Conservation (phyloP, 2,329 filamentous ascomycete genomes). For the Arthrobotrys sphaeroides region DNA sequence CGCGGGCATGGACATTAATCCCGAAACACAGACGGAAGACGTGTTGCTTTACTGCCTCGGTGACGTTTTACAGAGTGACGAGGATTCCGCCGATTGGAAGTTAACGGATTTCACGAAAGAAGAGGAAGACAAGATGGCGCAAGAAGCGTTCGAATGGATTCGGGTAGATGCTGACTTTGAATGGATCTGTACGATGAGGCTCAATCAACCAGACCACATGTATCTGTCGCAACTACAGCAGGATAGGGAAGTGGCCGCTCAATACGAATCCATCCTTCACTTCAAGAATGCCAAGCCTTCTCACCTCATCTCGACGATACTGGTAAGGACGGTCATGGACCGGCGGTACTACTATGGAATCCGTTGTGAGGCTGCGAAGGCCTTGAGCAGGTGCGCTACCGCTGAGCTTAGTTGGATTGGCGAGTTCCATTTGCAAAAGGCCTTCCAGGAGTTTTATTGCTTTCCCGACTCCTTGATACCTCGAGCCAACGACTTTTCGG, state of each 20-base stretch:
- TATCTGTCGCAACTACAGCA: conserved; percentile 97
- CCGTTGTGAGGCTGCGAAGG: conserved; percentile 81
- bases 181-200: conserved; percentile 87
- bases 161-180: conserved; percentile 98
- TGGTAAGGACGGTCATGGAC: conserved; percentile 89
- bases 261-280: conserved; percentile 76
- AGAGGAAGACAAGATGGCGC: conserved; percentile 88
- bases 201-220: conserved; percentile 93
- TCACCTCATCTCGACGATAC: conserved; percentile 84
- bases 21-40: conserved; percentile 75
- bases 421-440: conserved; percentile 81
- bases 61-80: conserved; percentile 83
- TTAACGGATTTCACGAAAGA: conserved; percentile 89
- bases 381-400: conserved; percentile 77
- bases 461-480: conserved; percentile 80
- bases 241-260: conserved; percentile 94
- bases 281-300: conserved; percentile 70
- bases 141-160: conserved; percentile 98
- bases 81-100: conserved; percentile 84
- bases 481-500: conserved; percentile 87
- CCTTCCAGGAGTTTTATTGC: conserved; percentile 89
- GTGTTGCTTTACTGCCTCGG: conserved; percentile 89
- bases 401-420: conserved; percentile 79
- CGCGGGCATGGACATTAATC: conserved; percentile 70
- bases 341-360: conserved; percentile 93